Evolutionary conservation across 371 early-diverging fungal genomes (phyloP), one percentile per base, ranked within the genome.

Genomic region (Thermomucor indicae-seudaticae): DNA sequence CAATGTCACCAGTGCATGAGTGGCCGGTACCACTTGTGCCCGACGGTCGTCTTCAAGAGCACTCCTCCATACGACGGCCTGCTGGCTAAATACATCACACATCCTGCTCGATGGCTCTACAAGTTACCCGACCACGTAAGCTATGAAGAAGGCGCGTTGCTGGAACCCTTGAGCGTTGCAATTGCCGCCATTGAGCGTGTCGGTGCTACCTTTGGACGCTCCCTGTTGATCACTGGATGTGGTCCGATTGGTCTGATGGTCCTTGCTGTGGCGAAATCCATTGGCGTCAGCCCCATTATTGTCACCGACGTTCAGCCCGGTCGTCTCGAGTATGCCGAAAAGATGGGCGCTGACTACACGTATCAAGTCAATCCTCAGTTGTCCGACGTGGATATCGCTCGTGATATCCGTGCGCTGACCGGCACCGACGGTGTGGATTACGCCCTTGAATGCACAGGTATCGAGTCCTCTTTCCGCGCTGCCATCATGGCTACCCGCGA

Each of bases 171-270:
- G 16, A 63, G 67, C 5, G 73, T 72, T 4, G 73, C 73, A 6
- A 69, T 72, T 44, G 64, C 70, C 16, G 73, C 73, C 11, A 45
- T 67, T 42, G 73, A 69, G 23, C 64, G 73, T 23, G 64, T 56
- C 5, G 53, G 65, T 45, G 73, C 51, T 1, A 55, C 58, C n/a
- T 69, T 69, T 40, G 73, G 73, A 12, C 52, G 53, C 11, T 72
- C 73, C 10, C 45, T 72, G 20, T 30, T 72, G 20, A 59, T 72
- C 20, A 61, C 66, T n/a, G 73, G 73, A n/a, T 55, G 62, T 53
- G 73, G 73, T 2, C 70, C 73, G 23, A 69, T 72, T 60, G 73
- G 73, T 20, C 49, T 72, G 14, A 60, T 72, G 32, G 66, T 72
- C 4, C 47, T 69, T 29, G 73, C 73, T 22, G 61, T 69, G 25